phyloP scores from a whole-genome alignment of 306 rosid species.

The Casuarina cunninghamiana region DNA sequence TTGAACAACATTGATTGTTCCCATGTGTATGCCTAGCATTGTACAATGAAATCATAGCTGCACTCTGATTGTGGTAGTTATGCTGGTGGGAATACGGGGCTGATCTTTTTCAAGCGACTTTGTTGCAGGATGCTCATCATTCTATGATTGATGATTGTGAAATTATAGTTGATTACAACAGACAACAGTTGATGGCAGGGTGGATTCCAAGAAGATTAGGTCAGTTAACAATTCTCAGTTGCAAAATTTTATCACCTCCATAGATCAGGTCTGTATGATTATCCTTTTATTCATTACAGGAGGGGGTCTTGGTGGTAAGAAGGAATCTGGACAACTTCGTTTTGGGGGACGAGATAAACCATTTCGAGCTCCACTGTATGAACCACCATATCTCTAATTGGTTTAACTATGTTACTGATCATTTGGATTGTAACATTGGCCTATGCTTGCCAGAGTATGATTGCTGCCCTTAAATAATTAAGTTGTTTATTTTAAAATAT shows the following conservation, averaged over 20 bases:
- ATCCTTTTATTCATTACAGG: conserved; percentile 42
- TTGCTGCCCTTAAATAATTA: background rate
- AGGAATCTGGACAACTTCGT: conserved; percentile 98
- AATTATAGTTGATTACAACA: conserved; percentile 79
- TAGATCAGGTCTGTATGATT: conserved; percentile 18
- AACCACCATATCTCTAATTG: conserved; percentile 18
- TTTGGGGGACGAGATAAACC: conserved; percentile 98
- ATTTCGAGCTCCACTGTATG: conserved; percentile 86
- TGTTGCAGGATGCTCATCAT: conserved; percentile 86
- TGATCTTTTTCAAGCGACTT: conserved; percentile 14
- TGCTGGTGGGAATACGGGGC: conserved; percentile 5
- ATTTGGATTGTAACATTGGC: conserved; percentile 10
- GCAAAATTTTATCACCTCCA: conserved; percentile 4
- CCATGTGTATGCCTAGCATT: background rate
- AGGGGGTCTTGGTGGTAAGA: conserved; percentile 93
- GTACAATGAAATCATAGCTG: conserved; percentile 9
- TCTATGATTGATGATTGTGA: conserved; percentile 68
- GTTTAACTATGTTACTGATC: conserved; percentile 2
- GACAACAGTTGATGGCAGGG: conserved; percentile 89
- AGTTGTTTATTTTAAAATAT: background rate
- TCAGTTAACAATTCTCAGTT: conserved; percentile 40
- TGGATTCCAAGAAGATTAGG: conserved; percentile 99
- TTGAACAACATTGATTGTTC: background rate
- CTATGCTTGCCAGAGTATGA: background rate
- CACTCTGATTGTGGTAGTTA: background rate